These are phyloP conservation scores for Fusarium fracticaudum DNA, from an alignment of 2,329 filamentous ascomycete genomes.

Conservation along the genomic window DNA sequence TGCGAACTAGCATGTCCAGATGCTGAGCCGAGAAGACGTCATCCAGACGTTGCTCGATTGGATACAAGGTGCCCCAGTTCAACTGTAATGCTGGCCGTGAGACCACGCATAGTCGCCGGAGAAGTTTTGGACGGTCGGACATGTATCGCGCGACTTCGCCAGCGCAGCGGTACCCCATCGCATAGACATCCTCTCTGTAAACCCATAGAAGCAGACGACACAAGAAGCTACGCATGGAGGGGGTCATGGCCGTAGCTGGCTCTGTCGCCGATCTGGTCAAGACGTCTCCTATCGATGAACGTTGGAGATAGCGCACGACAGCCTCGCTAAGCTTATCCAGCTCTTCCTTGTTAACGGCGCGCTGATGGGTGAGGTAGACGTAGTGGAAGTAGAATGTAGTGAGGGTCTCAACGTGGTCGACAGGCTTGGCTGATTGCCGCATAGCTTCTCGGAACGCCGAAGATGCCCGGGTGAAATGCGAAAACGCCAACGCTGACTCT, in stretches of 20 bases:
- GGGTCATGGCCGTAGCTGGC: rapidly evolving
- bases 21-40: background rate
- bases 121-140: background rate
- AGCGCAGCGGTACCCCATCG: background rate
- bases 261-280: background rate
- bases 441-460: background rate
- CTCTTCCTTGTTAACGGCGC: background rate
- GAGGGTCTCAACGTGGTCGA: background rate
- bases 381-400: background rate
- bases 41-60: background rate
- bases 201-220: background rate
- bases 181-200: background rate
- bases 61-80: background rate
- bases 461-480: background rate
- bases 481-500: background rate
- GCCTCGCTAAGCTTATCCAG: background rate
- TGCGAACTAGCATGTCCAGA: background rate
- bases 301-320: background rate
- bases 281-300: background rate
- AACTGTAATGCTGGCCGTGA: background rate
- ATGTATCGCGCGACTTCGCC: background rate
- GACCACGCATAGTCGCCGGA: background rate
- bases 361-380: background rate
- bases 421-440: background rate
- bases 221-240: background rate